Conservation (phyloP, 371 early-diverging fungal species). For the Apophysomyces ossiformis region DNA sequence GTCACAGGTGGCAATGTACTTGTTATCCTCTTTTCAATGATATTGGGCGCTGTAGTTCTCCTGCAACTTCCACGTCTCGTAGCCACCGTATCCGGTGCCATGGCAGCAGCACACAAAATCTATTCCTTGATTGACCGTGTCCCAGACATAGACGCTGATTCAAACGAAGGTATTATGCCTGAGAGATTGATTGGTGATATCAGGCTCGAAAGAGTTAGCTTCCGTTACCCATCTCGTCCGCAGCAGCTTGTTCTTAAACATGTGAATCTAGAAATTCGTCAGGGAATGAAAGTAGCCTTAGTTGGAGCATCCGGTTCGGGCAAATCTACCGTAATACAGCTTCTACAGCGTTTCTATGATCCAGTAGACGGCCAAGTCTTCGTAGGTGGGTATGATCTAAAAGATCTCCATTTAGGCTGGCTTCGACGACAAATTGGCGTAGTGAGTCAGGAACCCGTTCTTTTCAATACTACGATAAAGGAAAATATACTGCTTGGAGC, state of each 20-base stretch:
- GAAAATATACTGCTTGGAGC: slow-evolving; percentile 43
- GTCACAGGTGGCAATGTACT: slow-evolving; percentile 50
- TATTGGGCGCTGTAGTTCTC: slow-evolving; percentile 33
- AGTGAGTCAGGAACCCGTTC: slow-evolving; percentile 66
- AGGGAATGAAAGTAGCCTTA: slow-evolving; percentile 68
- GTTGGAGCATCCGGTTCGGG: slow-evolving; percentile 75
- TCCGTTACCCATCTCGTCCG: slow-evolving; percentile 78
- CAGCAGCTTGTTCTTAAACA: slow-evolving; percentile 66
- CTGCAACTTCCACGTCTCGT: slow-evolving; percentile 55
- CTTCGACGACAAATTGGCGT: slow-evolving; percentile 46
- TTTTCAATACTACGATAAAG: slow-evolving; percentile 53
- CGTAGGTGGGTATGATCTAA: slow-evolving; percentile 51
- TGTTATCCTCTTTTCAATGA: slow-evolving; percentile 62
- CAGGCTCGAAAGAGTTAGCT: slow-evolving; percentile 59
- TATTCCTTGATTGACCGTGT: slow-evolving; percentile 74
- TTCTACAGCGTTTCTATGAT: slow-evolving; percentile 72
- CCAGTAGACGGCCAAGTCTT: slow-evolving; percentile 46
- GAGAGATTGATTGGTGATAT: slow-evolving; percentile 40
- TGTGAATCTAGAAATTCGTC: slow-evolving; percentile 61
- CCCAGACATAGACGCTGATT: slow-evolving; percentile 59
- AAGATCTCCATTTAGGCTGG: slow-evolving; percentile 46
- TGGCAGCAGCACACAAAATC: slow-evolving; percentile 62
- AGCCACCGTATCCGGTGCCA: slow-evolving; percentile 57
- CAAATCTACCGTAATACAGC: slow-evolving; percentile 65
- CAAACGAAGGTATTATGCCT: slow-evolving; percentile 47